Evolutionary conservation across 2,329 filamentous ascomycete genomes (phyloP), one percentile per base, ranked within the genome.

Genomic region (Coniochaeta sp.): DNA sequence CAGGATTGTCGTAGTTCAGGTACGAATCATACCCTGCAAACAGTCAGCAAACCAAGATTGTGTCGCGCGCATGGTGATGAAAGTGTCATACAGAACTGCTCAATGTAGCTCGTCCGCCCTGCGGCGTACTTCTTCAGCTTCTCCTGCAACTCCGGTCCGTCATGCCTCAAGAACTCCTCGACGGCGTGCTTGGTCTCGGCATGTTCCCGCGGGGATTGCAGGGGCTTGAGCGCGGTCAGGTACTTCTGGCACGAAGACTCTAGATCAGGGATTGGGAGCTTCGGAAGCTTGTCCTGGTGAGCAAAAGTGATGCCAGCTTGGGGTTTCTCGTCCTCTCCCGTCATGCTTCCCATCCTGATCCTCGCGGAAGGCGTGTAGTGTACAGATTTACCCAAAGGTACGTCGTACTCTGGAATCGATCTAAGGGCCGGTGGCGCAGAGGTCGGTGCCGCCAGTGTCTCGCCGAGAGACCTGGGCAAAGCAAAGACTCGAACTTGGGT

Each of bases 1-100:
- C 95, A 0, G 95, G 93, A 70, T 97, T 98, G 72, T 98, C 95
- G 71, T 89, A 99, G 76, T 98, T 98, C 64, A 99, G 81, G 71
- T 98, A 99, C 32, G 95, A 98, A 73, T 99, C 95, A 72, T 98
- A 98, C 95, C 93, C 93, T 96, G 62, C 50, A 47, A 4, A 52
- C 36, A 52, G 64, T 70, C 38, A 71, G 68, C 40, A 62, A 69
- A 62, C 69, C 58, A 66, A 56, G 40, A 60, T 34, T 14, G 6
- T 26, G 1, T 52, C 26, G 24, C 2, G 3, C 28, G 9, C 1
- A 19, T n/a, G 5, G 8, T 17, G 59, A 17, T n/a, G 42, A 24
- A 7, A 34, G 12, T 50, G 36, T 82, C 90, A 71, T 83, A 96
- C 93, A 99, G 68, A 99, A 99, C 69, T 99, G 95, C 72, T 98